Conservation (phyloP, 306 rosid genomes). For the Comarum palustre region DNA sequence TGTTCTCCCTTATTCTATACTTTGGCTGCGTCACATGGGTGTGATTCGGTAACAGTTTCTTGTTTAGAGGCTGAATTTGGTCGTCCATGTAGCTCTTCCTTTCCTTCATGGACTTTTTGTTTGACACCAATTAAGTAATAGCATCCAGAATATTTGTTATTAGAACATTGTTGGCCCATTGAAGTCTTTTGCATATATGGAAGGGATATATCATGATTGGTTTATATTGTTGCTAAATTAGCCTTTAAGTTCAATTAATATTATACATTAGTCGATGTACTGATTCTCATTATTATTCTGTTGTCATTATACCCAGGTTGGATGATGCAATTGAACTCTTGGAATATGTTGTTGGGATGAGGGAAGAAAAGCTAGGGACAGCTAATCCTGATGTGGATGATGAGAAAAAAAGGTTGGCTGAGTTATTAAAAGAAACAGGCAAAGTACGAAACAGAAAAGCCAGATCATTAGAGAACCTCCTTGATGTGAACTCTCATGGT, state of each 20-base stretch:
- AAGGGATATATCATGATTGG: neutral
- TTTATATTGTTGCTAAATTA: neutral
- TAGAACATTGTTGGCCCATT: neutral
- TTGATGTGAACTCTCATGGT: conserved; percentile 41
- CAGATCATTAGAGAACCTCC: conserved; percentile 75
- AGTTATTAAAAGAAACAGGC: conserved; percentile 86
- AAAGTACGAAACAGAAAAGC: conserved; percentile 59
- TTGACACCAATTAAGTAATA: neutral
- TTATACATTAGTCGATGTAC: neutral
- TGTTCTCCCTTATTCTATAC: neutral
- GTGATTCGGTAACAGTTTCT: neutral
- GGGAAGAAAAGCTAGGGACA: conserved; percentile 93
- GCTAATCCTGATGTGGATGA: conserved; percentile 86
- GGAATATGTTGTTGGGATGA: conserved; percentile 64
- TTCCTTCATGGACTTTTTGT: conserved; percentile 1
- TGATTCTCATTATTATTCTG: conserved; percentile 3
- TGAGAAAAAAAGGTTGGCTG: conserved; percentile 83
- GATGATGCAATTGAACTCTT: conserved; percentile 82
- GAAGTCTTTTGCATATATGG: conserved; percentile 6
- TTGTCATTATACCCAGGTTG: conserved; percentile 43
- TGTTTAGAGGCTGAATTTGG: neutral
- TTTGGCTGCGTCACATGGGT: neutral
- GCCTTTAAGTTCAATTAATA: neutral
- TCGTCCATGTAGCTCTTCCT: conserved; percentile 10
- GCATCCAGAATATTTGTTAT: neutral